These are phyloP conservation scores for Claviceps sp. DNA, from an alignment of 2,329 filamentous ascomycete species.

Conservation along the genomic window DNA sequence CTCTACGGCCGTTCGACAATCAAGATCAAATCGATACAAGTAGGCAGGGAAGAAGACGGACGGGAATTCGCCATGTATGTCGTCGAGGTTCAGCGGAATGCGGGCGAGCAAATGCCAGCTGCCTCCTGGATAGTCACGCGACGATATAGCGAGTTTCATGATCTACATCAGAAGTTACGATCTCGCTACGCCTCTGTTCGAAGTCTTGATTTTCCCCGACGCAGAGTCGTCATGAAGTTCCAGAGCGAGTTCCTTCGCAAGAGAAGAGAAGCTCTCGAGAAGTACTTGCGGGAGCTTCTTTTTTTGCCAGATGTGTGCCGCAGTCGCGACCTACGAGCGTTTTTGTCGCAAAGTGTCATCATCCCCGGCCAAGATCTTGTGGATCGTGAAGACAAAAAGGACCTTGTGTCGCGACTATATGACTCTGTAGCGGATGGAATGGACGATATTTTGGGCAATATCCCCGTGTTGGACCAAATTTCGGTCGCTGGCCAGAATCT, in stretches of 20 bases:
- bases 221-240: constrained; percentile 89
- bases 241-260: constrained; percentile 94
- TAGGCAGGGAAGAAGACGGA: constrained; percentile 82
- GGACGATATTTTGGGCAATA: constrained; percentile 94
- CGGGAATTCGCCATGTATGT: constrained; percentile 90
- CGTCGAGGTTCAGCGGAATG: constrained; percentile 78
- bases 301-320: constrained; percentile 86
- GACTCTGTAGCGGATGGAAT: constrained; percentile 95
- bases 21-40: constrained; percentile 83
- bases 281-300: constrained; percentile 70
- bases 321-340: constrained; percentile 80
- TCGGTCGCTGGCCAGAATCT: constrained; percentile 87
- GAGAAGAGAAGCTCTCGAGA: constrained; percentile 68
- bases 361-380: constrained; percentile 45
- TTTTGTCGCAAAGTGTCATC: constrained; percentile 79
- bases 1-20: constrained; percentile 84
- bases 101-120: constrained; percentile 92
- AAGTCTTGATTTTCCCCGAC: constrained; percentile 79
- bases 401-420: constrained; percentile 90
- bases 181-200: constrained; percentile 77
- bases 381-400: constrained; percentile 54
- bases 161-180: constrained; percentile 80
- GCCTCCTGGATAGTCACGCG: constrained; percentile 88
- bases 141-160: constrained; percentile 92
- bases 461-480: constrained; percentile 87